phyloP scores from a whole-genome alignment of 371 early-diverging fungal genomes.

The Blakeslea trispora region DNA sequence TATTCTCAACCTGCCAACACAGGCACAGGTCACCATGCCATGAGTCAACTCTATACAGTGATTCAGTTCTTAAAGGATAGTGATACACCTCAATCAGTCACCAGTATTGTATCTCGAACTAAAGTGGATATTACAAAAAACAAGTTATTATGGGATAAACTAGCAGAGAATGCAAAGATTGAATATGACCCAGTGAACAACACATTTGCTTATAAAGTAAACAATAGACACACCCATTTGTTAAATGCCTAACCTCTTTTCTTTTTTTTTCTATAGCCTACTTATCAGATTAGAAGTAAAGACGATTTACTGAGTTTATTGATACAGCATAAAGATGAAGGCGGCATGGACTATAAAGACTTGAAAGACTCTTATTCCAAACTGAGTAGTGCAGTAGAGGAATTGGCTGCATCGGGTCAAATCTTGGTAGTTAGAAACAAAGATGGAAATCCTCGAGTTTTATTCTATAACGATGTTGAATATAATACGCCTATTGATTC shows the following conservation, averaged over 20 bases:
- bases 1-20: constrained; percentile 65
- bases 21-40: constrained; percentile 59
- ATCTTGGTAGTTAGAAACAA: constrained; percentile 79
- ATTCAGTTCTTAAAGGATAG: constrained; percentile 62
- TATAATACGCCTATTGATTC: constrained; percentile 66
- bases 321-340: constrained; percentile 56
- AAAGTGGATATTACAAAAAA: constrained; percentile 63
- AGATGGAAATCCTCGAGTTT: constrained; percentile 70
- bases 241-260: too few species aligned
- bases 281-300: constrained; percentile 72
- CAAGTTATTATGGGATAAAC: constrained; percentile 56
- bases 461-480: constrained; percentile 72
- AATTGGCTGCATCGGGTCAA: constrained; percentile 66
- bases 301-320: constrained; percentile 74
- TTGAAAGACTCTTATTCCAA: constrained; percentile 82
- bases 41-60: constrained; percentile 64
- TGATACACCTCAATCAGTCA: constrained; percentile 65
- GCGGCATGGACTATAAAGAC: constrained; percentile 80
- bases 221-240: too few species aligned
- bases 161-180: constrained; percentile 69
- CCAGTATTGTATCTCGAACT: constrained; percentile 62
- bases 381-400: constrained; percentile 67
- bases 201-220: constrained; percentile 74
- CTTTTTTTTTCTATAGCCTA: too few species aligned
- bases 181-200: constrained; percentile 54